phyloP scores from a whole-genome alignment of 257 asterid genomes.

The Galeopsis tetrahit region DNA sequence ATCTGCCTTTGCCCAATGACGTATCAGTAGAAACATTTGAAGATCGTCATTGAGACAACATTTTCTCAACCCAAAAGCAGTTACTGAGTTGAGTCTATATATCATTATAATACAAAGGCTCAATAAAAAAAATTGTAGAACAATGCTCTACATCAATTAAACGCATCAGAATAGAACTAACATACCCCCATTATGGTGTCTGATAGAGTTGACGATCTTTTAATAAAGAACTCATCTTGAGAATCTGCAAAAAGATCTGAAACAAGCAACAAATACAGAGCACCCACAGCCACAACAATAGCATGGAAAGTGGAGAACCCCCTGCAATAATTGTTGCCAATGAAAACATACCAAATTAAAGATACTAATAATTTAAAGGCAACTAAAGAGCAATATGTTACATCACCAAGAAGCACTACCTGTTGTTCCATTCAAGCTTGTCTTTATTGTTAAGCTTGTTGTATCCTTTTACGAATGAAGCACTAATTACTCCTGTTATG shows the following conservation, averaged over 20 bases:
- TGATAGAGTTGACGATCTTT: slow-evolving; percentile 65
- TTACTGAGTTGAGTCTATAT: too few species aligned
- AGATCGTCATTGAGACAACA: background rate
- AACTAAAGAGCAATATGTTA: background rate
- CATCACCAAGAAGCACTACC: slow-evolving; percentile 50
- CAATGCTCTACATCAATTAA: slow-evolving; percentile 12
- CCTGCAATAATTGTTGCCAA: slow-evolving; percentile 49
- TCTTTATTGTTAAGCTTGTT: slow-evolving; percentile 62
- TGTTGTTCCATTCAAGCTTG: slow-evolving; percentile 89
- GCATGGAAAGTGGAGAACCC: slow-evolving; percentile 96
- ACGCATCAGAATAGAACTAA: slow-evolving; percentile 9
- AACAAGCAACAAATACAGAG: slow-evolving; percentile 66
- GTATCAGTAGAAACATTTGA: background rate
- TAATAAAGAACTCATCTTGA: slow-evolving; percentile 49
- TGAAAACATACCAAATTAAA: slow-evolving; percentile 13
- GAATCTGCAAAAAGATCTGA: slow-evolving; percentile 64
- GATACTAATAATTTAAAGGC: background rate
- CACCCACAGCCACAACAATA: slow-evolving; percentile 62
- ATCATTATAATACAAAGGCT: too few species aligned
- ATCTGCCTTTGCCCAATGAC: background rate
- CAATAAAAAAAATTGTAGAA: slow-evolving; percentile 15
- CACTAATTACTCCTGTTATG: slow-evolving; percentile 72
- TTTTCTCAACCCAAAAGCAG: too few species aligned
- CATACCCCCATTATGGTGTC: slow-evolving; percentile 83
- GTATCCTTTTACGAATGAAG: slow-evolving; percentile 63